These are phyloP conservation scores for Escovopsis sp. DNA, from an alignment of 2,329 filamentous ascomycete species.

Conservation along the genomic window DNA sequence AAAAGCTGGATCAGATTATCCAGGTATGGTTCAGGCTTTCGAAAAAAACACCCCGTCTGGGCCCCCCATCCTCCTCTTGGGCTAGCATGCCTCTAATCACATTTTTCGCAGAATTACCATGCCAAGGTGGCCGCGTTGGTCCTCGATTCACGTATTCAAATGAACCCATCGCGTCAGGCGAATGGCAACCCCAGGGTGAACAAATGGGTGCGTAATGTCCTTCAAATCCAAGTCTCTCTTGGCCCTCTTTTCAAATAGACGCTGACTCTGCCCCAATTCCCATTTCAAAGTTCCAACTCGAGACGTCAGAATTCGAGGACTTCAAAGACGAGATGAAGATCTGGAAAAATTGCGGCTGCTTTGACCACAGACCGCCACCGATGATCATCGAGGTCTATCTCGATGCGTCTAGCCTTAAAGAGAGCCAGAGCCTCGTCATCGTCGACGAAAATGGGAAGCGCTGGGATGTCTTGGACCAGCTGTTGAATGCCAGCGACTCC, in stretches of 20 bases:
- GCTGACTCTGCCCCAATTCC: neutral
- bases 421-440: constrained; percentile 75
- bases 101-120: constrained; percentile 65
- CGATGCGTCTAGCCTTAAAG: constrained; percentile 61
- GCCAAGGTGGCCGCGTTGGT: constrained; percentile 76
- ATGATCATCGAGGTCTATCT: constrained; percentile 85
- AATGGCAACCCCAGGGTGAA: constrained; percentile 47
- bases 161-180: constrained; percentile 34
- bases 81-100: neutral
- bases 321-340: constrained; percentile 65
- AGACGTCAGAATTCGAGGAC: constrained; percentile 82
- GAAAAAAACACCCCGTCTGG: no score
- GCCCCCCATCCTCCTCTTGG: neutral
- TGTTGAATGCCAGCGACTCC: constrained; percentile 38
- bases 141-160: constrained; percentile 61
- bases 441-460: constrained; percentile 80
- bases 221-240: no score
- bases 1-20: constrained; percentile 84
- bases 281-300: constrained; percentile 67
- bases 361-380: constrained; percentile 63
- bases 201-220: constrained; percentile 57
- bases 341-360: constrained; percentile 69
- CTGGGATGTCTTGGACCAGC: constrained; percentile 78
- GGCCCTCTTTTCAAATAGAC: neutral
- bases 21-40: constrained; percentile 60